Evolutionary conservation across 2,329 filamentous ascomycete species (phyloP), one percentile per base, ranked within the genome.

Genomic region (Penicillium hesseltinei): DNA sequence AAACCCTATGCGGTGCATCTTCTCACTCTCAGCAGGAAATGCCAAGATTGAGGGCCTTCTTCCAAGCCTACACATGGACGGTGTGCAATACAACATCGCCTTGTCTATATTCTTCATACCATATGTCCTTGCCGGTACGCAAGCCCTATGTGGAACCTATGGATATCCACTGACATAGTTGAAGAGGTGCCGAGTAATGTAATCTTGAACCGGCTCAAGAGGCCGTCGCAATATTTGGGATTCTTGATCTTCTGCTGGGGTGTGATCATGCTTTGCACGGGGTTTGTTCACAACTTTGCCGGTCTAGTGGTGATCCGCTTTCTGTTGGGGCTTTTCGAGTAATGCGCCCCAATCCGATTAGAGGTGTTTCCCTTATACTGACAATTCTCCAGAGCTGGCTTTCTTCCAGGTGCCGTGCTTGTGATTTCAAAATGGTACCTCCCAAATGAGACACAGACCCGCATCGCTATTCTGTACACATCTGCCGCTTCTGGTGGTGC

Each of bases 41-140:
- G 90, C 82, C 5, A 81, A 81, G 66, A 78, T 84, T 36, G 81
- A 80, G 38, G 82, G 81, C 6, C 71, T 84, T 5, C 71, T 79
- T 53, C 68, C 78, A 6, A 84, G 87, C 59, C 75, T 92, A 7
- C 65, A 81, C 27, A 82, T 92, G 77, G 79, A 80, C 0, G 81
- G 81, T 1, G 73, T 79, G 4, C 78, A 88, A 67, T 94, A 91
- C 77, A 91, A 91, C 71, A 80, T 84, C 35, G 84, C 85, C 0
- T 79, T 95, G 8, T 88, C 88, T 31, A 87, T 93, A 63, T 93
- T 94, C 77, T 94, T 93, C 76, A 80, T 93, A 46, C 90, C 88
- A 1, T 94, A 94, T 70, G 81, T 88, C 17, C 73, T 91, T 27
- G 90, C 89, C 60, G 89, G 92, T 64, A 62, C 59, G 27, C 65